Base-by-base conservation (phyloP, 176 grass and related monocot species). In the Neostapfia colusana region DNA sequence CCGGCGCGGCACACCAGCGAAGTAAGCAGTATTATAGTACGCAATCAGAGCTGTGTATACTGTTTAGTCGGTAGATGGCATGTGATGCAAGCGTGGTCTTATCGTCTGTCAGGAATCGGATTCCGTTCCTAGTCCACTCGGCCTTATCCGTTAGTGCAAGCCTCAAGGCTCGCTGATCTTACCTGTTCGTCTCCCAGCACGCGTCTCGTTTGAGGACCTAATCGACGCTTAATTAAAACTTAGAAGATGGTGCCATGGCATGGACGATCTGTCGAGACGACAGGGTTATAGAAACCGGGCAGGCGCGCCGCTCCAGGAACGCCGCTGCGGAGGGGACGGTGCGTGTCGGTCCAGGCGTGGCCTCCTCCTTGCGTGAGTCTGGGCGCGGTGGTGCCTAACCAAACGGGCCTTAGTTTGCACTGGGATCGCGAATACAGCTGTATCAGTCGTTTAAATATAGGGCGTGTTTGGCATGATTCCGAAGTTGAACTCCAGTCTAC, bases 281-380 rank as follows among this genome's bases (percentile, higher is more conserved):
- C 4, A 55, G 34, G 31, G 27, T 49, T 63, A 63, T 16, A 48
- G 5, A 49, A 63, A 48, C 3, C 18, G 4, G 12, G 9, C 2
- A 34, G 39, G 57, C 40, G 73, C 21, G 73, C 73, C n/a, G 73
- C 73, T 76, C 58, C 40, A 76, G 57, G 73, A 10, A 45, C 25
- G 34, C 6, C 6, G 8, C 5, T 62, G 41, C 39, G 34, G 23
- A 26, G 16, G 16, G 40, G 73, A 21, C 73, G 73, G 57, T 34
- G 57, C 20, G 25, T 76, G 57, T 43, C 57, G 13, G 57, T 7
- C 55, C 40, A 76, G 73, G 57, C n/a, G n/a, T 76, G 73, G 57
- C 73, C 57, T 8, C 40, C 3, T 31, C 2, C 55, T 13, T 7
- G 38, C 38, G 1, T 57, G 1, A 15, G 6, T 27, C 40, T 6